Base-by-base conservation (phyloP, 352 stramenopile species). In the Globisporangium irregulare region DNA sequence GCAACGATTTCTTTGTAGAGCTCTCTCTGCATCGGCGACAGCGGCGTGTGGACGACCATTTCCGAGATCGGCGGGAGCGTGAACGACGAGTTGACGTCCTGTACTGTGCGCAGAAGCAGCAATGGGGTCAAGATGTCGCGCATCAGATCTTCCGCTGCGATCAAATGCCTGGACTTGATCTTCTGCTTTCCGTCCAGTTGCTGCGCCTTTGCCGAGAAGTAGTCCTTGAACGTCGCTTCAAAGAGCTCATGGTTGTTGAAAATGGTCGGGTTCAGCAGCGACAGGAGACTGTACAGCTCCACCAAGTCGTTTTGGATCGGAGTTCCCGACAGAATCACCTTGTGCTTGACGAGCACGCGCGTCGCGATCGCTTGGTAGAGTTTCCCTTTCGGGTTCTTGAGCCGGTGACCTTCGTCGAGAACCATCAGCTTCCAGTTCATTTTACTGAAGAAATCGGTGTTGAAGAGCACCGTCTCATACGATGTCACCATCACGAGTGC, bases 221-320 rank as follows among this genome's bases (percentile, higher is more conserved):
- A 87, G 53, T 79, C 67, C 46, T 69, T 67, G 59, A 91, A 91
- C n/a, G 77, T 71, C 27, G 62, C 57, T 27, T 82, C 73, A 62
- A 93, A 92, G 32, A 83, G 58, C 48, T 70, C 66, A 27, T 84
- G 75, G 60, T 89, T 73, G 12, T 75, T 78, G 78, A 98, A 96
- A 9, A 91, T 73, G 77, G 90, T 59, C 14, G 93, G 94, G 67
- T 99, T 96, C 41, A 94, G 70, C 43, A 94, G 71, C 22, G 85
- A 82, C 32, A 95, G 66, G 57, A 96, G 73, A 7, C 86, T 84
- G 66, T 90, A 93, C 4, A 97, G 76, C 63, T 97, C 91, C 15
- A 90, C 64, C 15, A 97, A 65, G 32, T 86, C 81, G 60, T 97
- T 97, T 59, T 97, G 89, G 60, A 97, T 87, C 4, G 91, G 90